phyloP scores from a whole-genome alignment of 768 basidiomycete species.

The Tubosaeta brunneosetosa region DNA sequence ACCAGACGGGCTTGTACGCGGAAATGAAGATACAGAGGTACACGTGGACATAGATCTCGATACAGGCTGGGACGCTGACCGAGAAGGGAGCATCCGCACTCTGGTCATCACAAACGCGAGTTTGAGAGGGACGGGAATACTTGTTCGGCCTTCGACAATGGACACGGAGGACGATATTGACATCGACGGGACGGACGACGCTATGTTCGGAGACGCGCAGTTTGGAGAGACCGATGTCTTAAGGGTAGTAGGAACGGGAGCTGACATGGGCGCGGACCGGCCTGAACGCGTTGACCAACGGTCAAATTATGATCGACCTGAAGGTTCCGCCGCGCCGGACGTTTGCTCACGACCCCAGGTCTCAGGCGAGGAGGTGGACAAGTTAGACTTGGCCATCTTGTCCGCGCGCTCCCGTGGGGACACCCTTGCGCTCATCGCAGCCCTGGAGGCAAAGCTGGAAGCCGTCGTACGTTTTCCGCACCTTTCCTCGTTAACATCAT shows the following conservation, averaged over 20 bases:
- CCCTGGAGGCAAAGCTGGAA: conserved; percentile 59
- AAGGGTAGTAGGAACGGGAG: conserved; percentile 29
- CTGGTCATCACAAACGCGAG: conserved; percentile 34
- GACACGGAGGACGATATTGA: conserved; percentile 81
- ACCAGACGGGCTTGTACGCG: conserved; percentile 28
- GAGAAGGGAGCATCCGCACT: conserved; percentile 38
- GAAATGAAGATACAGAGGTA: conserved; percentile 27
- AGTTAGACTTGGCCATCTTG: conserved; percentile 46
- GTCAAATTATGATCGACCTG: conserved; percentile 28
- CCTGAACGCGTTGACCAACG: neutral
- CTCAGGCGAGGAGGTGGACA: conserved; percentile 37
- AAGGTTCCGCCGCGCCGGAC: conserved; percentile 16
- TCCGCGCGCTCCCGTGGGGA: conserved; percentile 48
- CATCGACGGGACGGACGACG: conserved; percentile 72
- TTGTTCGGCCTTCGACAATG: conserved; percentile 49
- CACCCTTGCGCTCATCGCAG: conserved; percentile 42
- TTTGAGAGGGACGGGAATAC: conserved; percentile 63
- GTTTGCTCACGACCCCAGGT: neutral
- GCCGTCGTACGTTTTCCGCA: conserved; percentile 46
- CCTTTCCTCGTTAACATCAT: conserved; percentile 19
- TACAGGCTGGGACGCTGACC: conserved; percentile 36
- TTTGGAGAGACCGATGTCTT: conserved; percentile 74
- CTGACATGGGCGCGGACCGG: conserved; percentile 26
- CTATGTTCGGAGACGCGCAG: conserved; percentile 61
- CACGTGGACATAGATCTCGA: conserved; percentile 34